phyloP scores from a whole-genome alignment of 371 early-diverging fungal genomes.

The Mortierella sp. region DNA sequence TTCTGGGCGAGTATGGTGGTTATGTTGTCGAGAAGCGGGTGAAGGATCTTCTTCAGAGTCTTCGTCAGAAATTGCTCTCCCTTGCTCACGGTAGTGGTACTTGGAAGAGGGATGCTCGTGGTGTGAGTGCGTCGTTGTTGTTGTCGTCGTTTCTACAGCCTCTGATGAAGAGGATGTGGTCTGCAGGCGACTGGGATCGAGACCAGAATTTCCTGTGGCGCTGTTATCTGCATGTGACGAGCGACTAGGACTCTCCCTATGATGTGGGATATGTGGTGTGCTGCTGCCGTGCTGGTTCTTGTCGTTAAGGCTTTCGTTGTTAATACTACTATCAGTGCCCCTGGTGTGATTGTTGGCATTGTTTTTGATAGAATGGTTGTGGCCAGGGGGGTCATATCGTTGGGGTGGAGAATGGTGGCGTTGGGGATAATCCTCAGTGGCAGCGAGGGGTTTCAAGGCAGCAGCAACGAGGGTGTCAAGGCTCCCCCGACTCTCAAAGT shows the following conservation, averaged over 20 bases:
- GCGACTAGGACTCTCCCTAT: not conserved
- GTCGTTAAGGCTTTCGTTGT: not conserved
- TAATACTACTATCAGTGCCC: not conserved
- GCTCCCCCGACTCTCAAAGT: conserved; percentile 37
- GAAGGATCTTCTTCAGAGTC: conserved; percentile 36
- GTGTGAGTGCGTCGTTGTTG: not conserved
- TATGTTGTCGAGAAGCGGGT: not conserved
- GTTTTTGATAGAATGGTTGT: conserved; percentile 3
- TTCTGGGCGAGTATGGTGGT: not conserved
- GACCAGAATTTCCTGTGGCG: not conserved
- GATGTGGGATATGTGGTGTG: not conserved
- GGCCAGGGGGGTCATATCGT: conserved; percentile 4
- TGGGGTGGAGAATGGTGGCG: conserved; percentile 9
- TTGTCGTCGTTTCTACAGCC: not conserved
- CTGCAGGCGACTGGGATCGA: not conserved
- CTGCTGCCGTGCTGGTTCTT: not conserved
- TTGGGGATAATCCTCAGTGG: not conserved
- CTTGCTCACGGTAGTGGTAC: conserved; percentile 34
- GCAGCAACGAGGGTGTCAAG: conserved; percentile 53
- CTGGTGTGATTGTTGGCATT: not conserved
- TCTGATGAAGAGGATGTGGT: not conserved
- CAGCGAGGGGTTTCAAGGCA: conserved; percentile 41
- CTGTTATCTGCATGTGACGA: not conserved
- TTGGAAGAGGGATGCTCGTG: conserved; percentile 9
- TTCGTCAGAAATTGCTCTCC: conserved; percentile 31